phyloP scores from a whole-genome alignment of 441 rosid genomes.

The Viola pubescens region DNA sequence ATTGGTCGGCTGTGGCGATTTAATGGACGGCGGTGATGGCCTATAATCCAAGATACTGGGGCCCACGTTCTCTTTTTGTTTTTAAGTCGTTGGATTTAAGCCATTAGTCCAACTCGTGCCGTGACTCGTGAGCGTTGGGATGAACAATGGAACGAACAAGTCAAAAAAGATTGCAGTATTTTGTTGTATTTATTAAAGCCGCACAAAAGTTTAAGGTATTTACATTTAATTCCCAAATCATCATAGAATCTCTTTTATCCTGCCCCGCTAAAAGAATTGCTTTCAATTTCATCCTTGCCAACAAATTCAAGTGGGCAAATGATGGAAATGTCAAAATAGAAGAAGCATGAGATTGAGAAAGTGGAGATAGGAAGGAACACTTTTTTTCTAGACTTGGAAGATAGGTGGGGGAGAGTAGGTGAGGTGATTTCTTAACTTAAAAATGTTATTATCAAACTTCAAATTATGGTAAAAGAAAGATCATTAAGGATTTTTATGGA shows the following conservation, averaged over 20 bases:
- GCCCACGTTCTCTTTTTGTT: neutral
- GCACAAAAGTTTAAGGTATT: neutral
- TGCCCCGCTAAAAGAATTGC: too few relatives aligned
- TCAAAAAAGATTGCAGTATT: too few relatives aligned
- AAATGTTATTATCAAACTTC: constrained; percentile 6
- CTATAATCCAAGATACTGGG: neutral
- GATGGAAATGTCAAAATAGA: neutral
- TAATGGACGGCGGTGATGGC: too few relatives aligned
- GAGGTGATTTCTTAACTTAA: constrained; percentile 2
- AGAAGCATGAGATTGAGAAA: too few relatives aligned
- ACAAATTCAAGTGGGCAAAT: neutral
- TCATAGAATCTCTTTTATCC: neutral
- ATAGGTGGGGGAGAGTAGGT: neutral
- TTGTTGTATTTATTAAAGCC: neutral
- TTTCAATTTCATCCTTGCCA: neutral
- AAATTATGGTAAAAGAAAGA: neutral
- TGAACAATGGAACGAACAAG: too few relatives aligned
- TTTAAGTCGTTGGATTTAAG: neutral
- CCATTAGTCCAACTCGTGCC: neutral
- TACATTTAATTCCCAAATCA: neutral
- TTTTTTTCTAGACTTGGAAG: neutral
- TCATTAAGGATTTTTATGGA: neutral
- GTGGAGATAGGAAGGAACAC: neutral
- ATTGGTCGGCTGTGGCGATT: too few relatives aligned
- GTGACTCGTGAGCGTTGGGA: neutral